Conservation (phyloP, 805 yeast species). For the Zygosaccharomyces siamensis region DNA sequence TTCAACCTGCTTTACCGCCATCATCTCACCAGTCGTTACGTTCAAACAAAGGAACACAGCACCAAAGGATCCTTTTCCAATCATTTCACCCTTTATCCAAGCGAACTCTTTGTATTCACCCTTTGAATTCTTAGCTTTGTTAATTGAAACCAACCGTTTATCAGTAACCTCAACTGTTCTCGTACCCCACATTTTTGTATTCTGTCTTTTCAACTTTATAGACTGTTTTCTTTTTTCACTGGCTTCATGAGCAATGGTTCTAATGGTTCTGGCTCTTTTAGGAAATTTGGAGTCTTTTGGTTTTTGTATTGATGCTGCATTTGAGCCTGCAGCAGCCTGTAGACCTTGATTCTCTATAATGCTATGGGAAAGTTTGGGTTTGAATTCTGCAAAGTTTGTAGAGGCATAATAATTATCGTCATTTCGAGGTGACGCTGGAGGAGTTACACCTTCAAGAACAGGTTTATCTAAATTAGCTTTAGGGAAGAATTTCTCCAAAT, state of each 20-base stretch:
- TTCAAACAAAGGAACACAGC: conserved; percentile 87
- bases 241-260: conserved; percentile 93
- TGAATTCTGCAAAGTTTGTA: background rate
- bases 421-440: conserved; percentile 50
- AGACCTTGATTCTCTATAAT: background rate
- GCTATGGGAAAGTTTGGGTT: background rate
- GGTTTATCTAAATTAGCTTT: conserved; percentile 88
- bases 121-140: conserved; percentile 56
- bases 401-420: conserved; percentile 17
- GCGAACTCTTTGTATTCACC: conserved; percentile 83
- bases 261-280: conserved; percentile 79
- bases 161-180: conserved; percentile 86
- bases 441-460: conserved; percentile 65
- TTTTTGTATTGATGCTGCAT: background rate
- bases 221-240: conserved; percentile 49
- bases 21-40: conserved; percentile 96
- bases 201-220: conserved; percentile 53
- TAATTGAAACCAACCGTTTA: conserved; percentile 59
- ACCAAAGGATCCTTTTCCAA: conserved; percentile 96
- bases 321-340: background rate
- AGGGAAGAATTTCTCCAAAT: conserved; percentile 89
- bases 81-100: conserved; percentile 96
- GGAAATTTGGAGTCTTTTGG: conserved; percentile 24
- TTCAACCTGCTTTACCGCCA: conserved; percentile 94
- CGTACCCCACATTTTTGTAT: conserved; percentile 98